A percentile compares a stretch with the other conserved stretches of the same genome.
phyloP scores from a whole-genome alignment of 306 rosid species.

The Vigna angularis region DNA sequence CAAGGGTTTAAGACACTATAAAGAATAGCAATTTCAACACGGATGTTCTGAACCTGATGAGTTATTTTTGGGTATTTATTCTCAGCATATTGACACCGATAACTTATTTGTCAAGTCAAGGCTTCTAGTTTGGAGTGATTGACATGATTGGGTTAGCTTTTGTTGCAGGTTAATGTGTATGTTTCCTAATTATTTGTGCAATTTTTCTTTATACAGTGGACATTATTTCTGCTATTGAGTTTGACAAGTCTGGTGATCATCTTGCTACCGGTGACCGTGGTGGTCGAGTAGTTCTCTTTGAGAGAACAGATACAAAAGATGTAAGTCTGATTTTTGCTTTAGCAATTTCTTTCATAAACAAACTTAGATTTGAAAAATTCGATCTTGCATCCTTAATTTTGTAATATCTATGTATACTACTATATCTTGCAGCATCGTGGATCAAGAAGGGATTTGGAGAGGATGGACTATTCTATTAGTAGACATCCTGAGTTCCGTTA shows the following conservation, averaged over 20 bases:
- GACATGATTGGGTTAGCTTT: slow-evolving; percentile 31
- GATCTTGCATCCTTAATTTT: slow-evolving; percentile 28
- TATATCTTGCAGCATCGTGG: slow-evolving; percentile 68
- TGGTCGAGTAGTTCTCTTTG: slow-evolving; percentile 98
- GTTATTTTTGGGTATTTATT: slow-evolving; percentile 12
- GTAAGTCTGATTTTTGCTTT: slow-evolving; percentile 55
- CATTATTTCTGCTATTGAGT: slow-evolving; percentile 98
- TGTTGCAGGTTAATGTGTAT: slow-evolving; percentile 36
- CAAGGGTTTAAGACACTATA: slow-evolving; percentile 26
- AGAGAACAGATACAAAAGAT: slow-evolving; percentile 93
- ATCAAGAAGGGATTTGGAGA: slow-evolving; percentile 90
- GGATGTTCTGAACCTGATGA: slow-evolving; percentile 9
- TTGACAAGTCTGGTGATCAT: slow-evolving; percentile 93
- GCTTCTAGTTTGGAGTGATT: slow-evolving; percentile 8
- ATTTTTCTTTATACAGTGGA: slow-evolving; percentile 73
- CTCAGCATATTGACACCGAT: neutral
- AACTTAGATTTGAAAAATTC: slow-evolving; percentile 34
- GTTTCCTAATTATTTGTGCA: slow-evolving; percentile 38
- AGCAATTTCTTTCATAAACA: slow-evolving; percentile 15
- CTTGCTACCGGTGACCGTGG: slow-evolving; percentile 99
- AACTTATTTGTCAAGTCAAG: neutral
- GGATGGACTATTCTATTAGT: slow-evolving; percentile 71
- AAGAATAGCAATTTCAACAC: slow-evolving; percentile 14
- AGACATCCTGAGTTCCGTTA: slow-evolving; percentile 99
- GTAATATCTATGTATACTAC: slow-evolving; percentile 25